Conservation (phyloP, 83 land plant species). For the Thuja plicata region DNA sequence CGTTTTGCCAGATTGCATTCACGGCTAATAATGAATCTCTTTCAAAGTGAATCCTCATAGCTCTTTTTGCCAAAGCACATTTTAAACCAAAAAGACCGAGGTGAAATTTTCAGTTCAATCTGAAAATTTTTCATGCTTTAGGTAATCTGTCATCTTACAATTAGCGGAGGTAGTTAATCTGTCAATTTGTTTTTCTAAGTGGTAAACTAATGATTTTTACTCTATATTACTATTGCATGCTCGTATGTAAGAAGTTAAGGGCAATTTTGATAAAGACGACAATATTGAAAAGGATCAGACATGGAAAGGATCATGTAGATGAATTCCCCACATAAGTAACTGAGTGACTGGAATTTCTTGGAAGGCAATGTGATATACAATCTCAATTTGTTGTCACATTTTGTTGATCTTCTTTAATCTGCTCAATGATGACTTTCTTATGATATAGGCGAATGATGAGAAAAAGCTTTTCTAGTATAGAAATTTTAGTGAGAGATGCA, state of each 20-base stretch:
- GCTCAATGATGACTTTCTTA: not conserved
- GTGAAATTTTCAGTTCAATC: not conserved
- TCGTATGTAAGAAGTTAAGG: not conserved
- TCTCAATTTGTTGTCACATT: not conserved
- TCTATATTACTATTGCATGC: not conserved
- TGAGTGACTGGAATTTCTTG: not conserved
- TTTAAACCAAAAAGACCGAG: not conserved
- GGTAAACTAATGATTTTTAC: not conserved
- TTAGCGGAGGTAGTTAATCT: not conserved
- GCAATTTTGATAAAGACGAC: not conserved
- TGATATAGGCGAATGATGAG: no score
- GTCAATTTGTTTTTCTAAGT: not conserved
- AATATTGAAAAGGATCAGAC: not conserved
- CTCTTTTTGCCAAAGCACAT: no score
- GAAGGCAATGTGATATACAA: not conserved
- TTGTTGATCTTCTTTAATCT: not conserved
- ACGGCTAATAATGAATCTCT: no score
- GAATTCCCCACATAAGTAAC: not conserved
- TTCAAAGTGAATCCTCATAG: no score
- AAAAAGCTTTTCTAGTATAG: not conserved
- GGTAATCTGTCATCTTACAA: not conserved
- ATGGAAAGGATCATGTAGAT: not conserved
- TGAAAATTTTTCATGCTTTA: not conserved
- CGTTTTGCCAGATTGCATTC: no score
- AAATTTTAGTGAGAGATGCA: not conserved